Conservation (phyloP, 805 yeast species). For the Candida arabinofermentans region DNA sequence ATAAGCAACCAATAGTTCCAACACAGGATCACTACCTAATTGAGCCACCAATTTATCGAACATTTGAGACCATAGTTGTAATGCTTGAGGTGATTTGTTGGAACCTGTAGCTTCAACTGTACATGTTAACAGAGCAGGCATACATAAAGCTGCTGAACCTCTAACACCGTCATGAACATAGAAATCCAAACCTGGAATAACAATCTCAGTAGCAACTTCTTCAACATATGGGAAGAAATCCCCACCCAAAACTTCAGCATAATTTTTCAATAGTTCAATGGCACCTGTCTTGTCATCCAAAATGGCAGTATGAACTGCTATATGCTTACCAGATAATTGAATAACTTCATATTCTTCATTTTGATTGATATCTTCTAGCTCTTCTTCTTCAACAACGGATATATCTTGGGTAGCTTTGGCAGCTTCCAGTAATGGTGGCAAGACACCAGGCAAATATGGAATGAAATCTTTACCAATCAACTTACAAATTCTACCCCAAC, state of each 20-base stretch:
- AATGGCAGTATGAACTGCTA: slow-evolving; percentile 93
- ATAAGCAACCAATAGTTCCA: slow-evolving; percentile 76
- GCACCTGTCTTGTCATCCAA: slow-evolving; percentile 93
- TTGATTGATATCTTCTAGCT: slow-evolving; percentile 71
- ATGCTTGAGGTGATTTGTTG: slow-evolving; percentile 50
- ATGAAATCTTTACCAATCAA: slow-evolving; percentile 81
- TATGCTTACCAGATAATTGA: slow-evolving; percentile 83
- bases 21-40: slow-evolving; percentile 72
- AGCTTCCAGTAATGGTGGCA: slow-evolving; percentile 82
- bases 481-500: slow-evolving; percentile 92
- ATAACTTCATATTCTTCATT: slow-evolving; percentile 96
- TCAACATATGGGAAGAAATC: slow-evolving; percentile 80
- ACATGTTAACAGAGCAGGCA: slow-evolving; percentile 71
- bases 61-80: slow-evolving; percentile 68
- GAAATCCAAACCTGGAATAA: slow-evolving; percentile 85
- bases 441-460: slow-evolving; percentile 76
- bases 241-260: slow-evolving; percentile 79
- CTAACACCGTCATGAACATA: slow-evolving; percentile 93
- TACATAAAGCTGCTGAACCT: slow-evolving; percentile 80
- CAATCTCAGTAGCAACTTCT: slow-evolving; percentile 72
- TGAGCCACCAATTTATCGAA: slow-evolving; percentile 64
- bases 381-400: slow-evolving; percentile 84
- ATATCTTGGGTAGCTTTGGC: slow-evolving; percentile 91
- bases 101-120: slow-evolving; percentile 53
- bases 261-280: slow-evolving; percentile 78